Base-by-base conservation (phyloP, 805 yeast genomes). In the Yamadazyma sp. region DNA sequence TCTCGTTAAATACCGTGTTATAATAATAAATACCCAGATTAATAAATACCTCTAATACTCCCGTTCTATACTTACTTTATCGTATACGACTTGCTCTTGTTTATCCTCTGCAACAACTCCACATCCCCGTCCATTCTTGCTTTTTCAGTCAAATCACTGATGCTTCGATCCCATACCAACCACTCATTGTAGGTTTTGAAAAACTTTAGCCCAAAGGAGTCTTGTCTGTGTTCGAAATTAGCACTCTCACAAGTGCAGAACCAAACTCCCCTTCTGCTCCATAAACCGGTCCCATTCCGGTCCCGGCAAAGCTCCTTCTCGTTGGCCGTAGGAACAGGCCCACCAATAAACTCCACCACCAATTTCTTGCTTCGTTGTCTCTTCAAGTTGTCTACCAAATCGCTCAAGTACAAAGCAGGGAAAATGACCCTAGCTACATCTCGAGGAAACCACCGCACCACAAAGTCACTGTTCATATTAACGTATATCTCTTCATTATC, bases 251-350 rank as follows among this genome's bases (percentile, higher is more conserved):
- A 44, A 2, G 53, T 43, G 36, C 56, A 52, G 19, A 45, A 37
- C 56, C 56, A 52, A 8, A 42, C 37, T 1, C 54, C 56, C 14
- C 35, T 37, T 32, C 56, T 37, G 18, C 41, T 40, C 53, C 53
- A 50, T 16, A 34, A 21, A 6, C 52, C 51, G 10, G n/a, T 29
- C 4, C 56, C 56, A 5, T 38, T 37, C 16, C 42, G 29, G 7
- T 26, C 22, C 2, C 26, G 22, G 29, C 55, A 50, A 5, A 32
- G 19, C n/a, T 36, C 35, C 11, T 38, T 35, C 33, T 50, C 57
- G 28, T 32, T 36, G 6, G 36, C 14, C 7, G 55, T 52, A 4
- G 55, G 57, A 1, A 50, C 54, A 20, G 44, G 48, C 10, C 44
- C 46, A 8, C 53, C 53, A 3, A 44, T 36, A 19, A 40, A 46